phyloP scores from a whole-genome alignment of 2,329 filamentous ascomycete genomes.

The Venturiaceae sp. region DNA sequence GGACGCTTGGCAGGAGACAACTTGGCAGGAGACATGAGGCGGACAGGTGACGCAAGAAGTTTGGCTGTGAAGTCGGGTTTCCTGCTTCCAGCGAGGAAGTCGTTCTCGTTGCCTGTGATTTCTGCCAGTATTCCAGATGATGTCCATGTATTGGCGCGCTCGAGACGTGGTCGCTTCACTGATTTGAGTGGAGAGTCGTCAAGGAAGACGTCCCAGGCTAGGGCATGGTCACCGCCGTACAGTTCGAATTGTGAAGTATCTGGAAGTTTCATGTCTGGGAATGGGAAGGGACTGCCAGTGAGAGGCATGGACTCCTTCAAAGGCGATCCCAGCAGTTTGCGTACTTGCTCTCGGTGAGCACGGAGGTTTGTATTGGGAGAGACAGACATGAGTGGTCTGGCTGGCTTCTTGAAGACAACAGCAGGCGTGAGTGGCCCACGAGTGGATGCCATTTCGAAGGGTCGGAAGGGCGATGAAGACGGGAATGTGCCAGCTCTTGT shows the following conservation, averaged over 20 bases:
- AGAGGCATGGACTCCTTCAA: slow-evolving; percentile 45
- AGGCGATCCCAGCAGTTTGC: slow-evolving; percentile 72
- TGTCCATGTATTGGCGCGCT: slow-evolving; percentile 49
- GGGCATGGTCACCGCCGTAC: slow-evolving; percentile 34
- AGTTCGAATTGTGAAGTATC: slow-evolving; percentile 14
- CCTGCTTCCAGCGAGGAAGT: slow-evolving; percentile 9
- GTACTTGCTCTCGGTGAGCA: slow-evolving; percentile 76
- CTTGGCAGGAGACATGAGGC: slow-evolving; percentile 23
- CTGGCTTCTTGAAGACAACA: slow-evolving; percentile 65
- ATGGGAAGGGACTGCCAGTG: slow-evolving; percentile 36
- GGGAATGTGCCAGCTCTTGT: slow-evolving; percentile 14
- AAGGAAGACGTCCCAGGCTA: slow-evolving; percentile 55
- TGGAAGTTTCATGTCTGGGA: slow-evolving; percentile 42
- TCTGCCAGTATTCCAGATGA: slow-evolving; percentile 49
- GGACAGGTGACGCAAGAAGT: slow-evolving; percentile 15
- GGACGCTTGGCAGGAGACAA: slow-evolving; percentile 8
- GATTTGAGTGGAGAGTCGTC: slow-evolving; percentile 25
- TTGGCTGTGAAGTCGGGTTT: slow-evolving; percentile 8
- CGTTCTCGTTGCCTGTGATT: slow-evolving; percentile 35
- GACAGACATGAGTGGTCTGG: slow-evolving; percentile 60
- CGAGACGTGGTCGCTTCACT: slow-evolving; percentile 48
- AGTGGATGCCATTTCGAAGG: slow-evolving; percentile 14
- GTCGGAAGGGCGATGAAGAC: slow-evolving; percentile 31
- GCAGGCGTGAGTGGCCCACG: slow-evolving; percentile 73
- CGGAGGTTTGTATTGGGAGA: slow-evolving; percentile 90